Evolutionary conservation across 345 rosid species (phyloP), one percentile per base, ranked within the genome.

Genomic region (Cochlearia excelsa): DNA sequence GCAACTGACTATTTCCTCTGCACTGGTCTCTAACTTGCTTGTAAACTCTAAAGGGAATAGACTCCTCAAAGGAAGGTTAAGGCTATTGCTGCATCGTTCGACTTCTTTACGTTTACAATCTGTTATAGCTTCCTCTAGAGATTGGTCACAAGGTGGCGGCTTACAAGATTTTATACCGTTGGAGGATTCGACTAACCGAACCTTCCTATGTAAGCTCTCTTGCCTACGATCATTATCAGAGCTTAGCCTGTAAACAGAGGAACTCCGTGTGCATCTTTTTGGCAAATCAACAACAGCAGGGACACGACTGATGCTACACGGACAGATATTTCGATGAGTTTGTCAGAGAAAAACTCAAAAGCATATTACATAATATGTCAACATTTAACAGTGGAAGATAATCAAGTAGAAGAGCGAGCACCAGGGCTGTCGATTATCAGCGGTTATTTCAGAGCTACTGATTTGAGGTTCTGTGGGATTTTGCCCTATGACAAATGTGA

Each of bases 1-100:
- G 75, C 88, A 82, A 60, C 95, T 81, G 54, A 84, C 83, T 69
- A 93, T 74, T 73, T 89, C 84, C 79, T 93, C 99, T 16, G 99
- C 92, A 75, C 71, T 77, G 61, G 59, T 61, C 80, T 85, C 99
- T 77, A 93, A 79, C 71, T 84, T 83, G 53, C 75, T 85, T 55
- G 74, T 75, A 90, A 87, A 78, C 45, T 71, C 74, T 30, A 63
- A 46, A 28, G 91, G 79, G 60, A 78, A 77, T 67, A 77, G 30
- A 57, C 85, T 74, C 60, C 78, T 79, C 71, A 86, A 75, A 61
- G 76, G 84, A 54, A 63, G 55, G 66, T 81, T 71, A 54, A 63
- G 55, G 66, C 80, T 71, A 69, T 74, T 58, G 42, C 86, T 80
- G 72, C 90, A 80, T 26, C 87, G 87, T 73, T 83, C 84, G 48